A percentile compares a stretch with the other conserved stretches of the same genome.
Evolutionary conservation across 108 stramenopile genomes (phyloP).

Genomic region (Schizochytrium sp.): DNA sequence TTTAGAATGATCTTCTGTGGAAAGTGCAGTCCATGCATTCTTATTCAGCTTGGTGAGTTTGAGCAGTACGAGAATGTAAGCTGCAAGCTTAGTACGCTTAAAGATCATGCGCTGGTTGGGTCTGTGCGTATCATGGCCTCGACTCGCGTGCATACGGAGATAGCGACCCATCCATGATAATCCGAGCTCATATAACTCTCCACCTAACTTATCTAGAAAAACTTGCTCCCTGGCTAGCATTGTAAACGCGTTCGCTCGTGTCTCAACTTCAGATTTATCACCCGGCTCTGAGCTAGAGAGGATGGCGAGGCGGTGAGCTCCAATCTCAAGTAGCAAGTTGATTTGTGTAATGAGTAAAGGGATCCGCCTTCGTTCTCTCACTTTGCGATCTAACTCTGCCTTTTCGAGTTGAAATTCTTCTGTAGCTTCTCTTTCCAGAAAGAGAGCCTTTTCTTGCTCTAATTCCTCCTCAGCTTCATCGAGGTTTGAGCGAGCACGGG

Average conservation of each 20-base stretch:
- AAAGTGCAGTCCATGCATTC: conserved; percentile 11
- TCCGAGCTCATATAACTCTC: not conserved
- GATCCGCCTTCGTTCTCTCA: not conserved
- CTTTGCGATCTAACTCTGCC: conserved; percentile 11
- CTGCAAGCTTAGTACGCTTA: conserved; percentile 50
- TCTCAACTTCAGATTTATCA: not conserved
- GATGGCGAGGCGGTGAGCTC: not conserved
- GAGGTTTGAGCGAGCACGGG: not conserved
- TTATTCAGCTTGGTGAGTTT: not conserved
- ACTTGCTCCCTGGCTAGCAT: not conserved
- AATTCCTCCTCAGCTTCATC: not conserved
- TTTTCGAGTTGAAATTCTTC: not conserved
- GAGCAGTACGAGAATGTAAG: conserved; percentile 15
- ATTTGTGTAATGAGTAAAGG: conserved; percentile 10
- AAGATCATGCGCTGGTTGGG: not conserved
- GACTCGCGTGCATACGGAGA: not conserved
- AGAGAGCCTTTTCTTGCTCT: not conserved
- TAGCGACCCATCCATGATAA: conserved; percentile 25
- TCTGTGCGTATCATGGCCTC: not conserved
- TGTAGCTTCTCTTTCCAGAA: not conserved
- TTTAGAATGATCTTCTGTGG: not conserved
- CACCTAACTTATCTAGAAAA: not conserved
- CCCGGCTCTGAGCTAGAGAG: not conserved
- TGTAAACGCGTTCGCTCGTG: not conserved
- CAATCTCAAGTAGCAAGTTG: conserved; percentile 6